phyloP scores from a whole-genome alignment of 208 protist genomes.

The Wallacemonas sp. region DNA sequence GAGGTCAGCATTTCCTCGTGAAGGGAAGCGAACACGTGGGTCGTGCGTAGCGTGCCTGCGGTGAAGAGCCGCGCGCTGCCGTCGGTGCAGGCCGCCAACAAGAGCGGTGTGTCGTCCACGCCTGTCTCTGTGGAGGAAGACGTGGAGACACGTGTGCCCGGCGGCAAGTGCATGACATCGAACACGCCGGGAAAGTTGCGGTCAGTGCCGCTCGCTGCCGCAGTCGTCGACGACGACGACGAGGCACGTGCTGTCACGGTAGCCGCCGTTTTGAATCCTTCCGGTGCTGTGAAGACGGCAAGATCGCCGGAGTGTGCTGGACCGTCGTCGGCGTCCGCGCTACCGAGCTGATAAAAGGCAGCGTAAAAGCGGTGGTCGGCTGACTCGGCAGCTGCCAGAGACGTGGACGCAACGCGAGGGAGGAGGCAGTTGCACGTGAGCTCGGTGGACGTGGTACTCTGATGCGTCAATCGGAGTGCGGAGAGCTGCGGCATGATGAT shows the following conservation, averaged over 20 bases:
- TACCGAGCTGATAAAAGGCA: constrained; percentile 50
- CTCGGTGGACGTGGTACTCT: constrained; percentile 9
- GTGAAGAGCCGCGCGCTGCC: constrained; percentile 57
- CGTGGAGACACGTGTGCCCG: constrained; percentile 12
- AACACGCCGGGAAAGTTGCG: constrained; percentile 13
- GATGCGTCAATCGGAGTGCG: neutral
- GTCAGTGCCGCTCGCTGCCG: neutral
- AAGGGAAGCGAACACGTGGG: constrained; percentile 35
- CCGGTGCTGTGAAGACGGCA: constrained; percentile 8
- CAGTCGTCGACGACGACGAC: neutral
- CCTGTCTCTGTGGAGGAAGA: neutral
- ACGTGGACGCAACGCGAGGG: neutral
- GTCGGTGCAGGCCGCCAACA: constrained; percentile 73
- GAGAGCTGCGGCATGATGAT: constrained; percentile 7
- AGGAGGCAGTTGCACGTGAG: constrained; percentile 85
- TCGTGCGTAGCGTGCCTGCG: constrained; percentile 21
- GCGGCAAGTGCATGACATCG: constrained; percentile 38
- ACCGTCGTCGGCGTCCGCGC: neutral
- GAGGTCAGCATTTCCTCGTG: constrained; percentile 80
- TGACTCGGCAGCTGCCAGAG: neutral
- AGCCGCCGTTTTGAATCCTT: neutral
- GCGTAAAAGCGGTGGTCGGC: constrained; percentile 10
- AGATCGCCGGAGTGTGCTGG: constrained; percentile 26
- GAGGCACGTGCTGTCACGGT: neutral
- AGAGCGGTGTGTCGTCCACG: neutral